Evolutionary conservation across 73 alveolate genomes (phyloP).

Genomic region (Uronychia binucleata): DNA sequence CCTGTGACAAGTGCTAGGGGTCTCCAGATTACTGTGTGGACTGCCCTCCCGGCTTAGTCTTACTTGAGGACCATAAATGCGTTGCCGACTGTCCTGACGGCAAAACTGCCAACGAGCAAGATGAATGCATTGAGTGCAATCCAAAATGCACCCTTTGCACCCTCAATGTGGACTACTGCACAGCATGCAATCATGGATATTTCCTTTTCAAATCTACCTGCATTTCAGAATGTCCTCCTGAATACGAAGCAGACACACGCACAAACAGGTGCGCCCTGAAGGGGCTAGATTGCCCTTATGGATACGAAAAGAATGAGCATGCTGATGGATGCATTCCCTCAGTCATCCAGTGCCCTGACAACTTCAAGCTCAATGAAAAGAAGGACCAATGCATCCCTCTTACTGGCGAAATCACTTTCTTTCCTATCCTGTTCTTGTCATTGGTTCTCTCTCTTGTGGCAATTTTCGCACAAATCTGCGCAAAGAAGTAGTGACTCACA

Average conservation of each 20-base stretch:
- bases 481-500: too few species aligned
- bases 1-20: too few species aligned
- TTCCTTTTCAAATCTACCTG: slow-evolving; percentile 44
- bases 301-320: slow-evolving; percentile 37
- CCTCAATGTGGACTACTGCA: slow-evolving; percentile 24
- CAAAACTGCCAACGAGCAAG: too few species aligned
- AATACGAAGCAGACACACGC: slow-evolving; percentile 23
- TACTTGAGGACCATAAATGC: too few species aligned
- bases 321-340: slow-evolving; percentile 50
- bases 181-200: slow-evolving; percentile 8
- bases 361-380: slow-evolving; percentile 18
- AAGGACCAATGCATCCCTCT: slow-evolving; percentile 56
- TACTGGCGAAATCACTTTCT: slow-evolving; percentile 40
- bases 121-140: slow-evolving; percentile 29
- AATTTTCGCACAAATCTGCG: too few species aligned
- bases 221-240: slow-evolving; percentile 42
- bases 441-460: too few species aligned
- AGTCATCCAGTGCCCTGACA: slow-evolving; percentile 36
- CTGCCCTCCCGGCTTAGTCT: too few species aligned
- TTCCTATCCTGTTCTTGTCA: slow-evolving; percentile 28
- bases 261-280: slow-evolving; percentile 29
- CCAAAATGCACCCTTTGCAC: slow-evolving; percentile 34
- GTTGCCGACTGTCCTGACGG: too few species aligned
- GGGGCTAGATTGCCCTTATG: slow-evolving; percentile 60
- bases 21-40: too few species aligned